Evolutionary conservation across 1,284 basidiomycete species (phyloP), one percentile per base, ranked within the genome.

Genomic region (Mixia osmundae): DNA sequence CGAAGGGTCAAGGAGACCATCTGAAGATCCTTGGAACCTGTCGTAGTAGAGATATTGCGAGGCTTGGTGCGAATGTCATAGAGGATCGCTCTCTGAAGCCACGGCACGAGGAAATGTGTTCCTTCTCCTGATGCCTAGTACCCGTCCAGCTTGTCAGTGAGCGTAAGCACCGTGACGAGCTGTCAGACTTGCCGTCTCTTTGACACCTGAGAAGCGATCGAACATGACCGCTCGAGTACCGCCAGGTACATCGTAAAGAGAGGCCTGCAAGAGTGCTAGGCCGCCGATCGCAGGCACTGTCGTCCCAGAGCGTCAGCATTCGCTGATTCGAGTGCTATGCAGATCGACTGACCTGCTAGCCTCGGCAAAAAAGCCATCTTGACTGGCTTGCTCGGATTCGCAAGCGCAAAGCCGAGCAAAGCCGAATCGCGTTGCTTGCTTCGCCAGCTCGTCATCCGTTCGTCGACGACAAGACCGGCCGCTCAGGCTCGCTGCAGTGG

Each of bases 31-130:
- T 91, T 94, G 18, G 82, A 89, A 9, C 85, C 85, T 23, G 85
- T 94, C 5, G 78, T 87, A 1, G 89, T 95, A 14, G 80, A 83
- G 46, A 97, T 97, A 55, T 94, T 95, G 77, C 85, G 64, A 30
- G 89, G 89, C 62, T 97, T 99, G 57, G 89, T 91, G 42, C 91
- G 72, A 46, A 85, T 87, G 63, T 99, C 91, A 57, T 91, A 95
- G 32, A 97, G 63, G 57, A 99, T 94, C 10, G 89, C 87, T 43
- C 75, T 69, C 45, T 60, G 57, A 11, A 39, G 61, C 80, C 87
- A 85, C 25, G 89, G 89, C 41, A 97, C 64, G 42, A 97, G 65
- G 57, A 99, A 75, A 60, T 99, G 91, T 4, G 91, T 99, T n/a
- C 91, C 91, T 60, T 99, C 85, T 10, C 68, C 66, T n/a, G 15